Conservation (phyloP, 2,329 filamentous ascomycete species). For the Fusarium sp. region DNA sequence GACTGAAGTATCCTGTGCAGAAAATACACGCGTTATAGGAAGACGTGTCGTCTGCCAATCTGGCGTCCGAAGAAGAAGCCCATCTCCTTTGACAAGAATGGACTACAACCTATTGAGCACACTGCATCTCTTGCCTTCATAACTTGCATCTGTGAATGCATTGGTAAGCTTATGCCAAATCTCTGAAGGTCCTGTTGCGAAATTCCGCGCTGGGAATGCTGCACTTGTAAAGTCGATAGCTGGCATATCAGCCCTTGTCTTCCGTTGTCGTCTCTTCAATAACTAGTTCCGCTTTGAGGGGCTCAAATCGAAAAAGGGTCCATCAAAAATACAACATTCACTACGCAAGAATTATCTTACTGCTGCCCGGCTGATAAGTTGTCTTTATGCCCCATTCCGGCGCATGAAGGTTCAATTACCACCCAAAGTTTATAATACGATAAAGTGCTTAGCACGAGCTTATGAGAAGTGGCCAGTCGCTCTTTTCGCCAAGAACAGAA, state of each 20-base stretch:
- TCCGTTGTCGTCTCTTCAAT: too few species aligned
- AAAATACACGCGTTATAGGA: background rate
- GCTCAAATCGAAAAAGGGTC: rapidly evolving
- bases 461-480: background rate
- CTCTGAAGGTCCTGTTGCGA: rapidly evolving
- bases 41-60: rapidly evolving
- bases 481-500: background rate
- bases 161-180: rapidly evolving
- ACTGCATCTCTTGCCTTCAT: rapidly evolving
- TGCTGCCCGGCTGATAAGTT: rapidly evolving
- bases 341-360: rapidly evolving
- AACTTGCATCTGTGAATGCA: rapidly evolving
- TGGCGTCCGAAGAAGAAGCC: rapidly evolving
- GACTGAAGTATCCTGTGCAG: rapidly evolving
- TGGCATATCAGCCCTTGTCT: too few species aligned
- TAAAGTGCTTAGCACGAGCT: background rate
- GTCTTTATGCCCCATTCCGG: background rate
- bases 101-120: rapidly evolving
- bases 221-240: rapidly evolving
- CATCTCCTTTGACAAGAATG: background rate
- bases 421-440: rapidly evolving
- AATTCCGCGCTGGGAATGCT: rapidly evolving
- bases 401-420: too few species aligned
- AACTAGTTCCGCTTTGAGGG: too few species aligned
- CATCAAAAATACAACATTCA: rapidly evolving